phyloP scores from a whole-genome alignment of 306 rosid genomes.

The Casuarina glauca region DNA sequence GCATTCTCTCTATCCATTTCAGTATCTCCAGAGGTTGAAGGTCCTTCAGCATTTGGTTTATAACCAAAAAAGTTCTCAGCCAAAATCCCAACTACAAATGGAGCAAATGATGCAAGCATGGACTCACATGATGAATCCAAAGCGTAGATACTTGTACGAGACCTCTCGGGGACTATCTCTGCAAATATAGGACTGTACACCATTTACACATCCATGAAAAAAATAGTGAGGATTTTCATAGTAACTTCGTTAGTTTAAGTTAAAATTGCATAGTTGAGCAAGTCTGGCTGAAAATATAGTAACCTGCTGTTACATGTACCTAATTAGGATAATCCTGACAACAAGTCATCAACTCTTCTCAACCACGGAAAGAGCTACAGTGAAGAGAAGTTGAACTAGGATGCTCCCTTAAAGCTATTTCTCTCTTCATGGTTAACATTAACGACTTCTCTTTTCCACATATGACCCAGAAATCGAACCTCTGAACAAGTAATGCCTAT shows the following conservation, averaged over 20 bases:
- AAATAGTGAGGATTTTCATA: not conserved
- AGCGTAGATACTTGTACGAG: constrained; percentile 75
- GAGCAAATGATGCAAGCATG: constrained; percentile 74
- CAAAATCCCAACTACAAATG: constrained; percentile 68
- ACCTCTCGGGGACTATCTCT: constrained; percentile 84
- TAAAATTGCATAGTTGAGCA: not conserved
- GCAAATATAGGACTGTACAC: constrained; percentile 90
- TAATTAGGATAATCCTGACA: not conserved
- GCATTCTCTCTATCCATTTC: constrained; percentile 75
- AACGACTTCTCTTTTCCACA: not conserved
- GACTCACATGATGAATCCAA: constrained; percentile 70
- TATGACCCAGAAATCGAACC: not conserved
- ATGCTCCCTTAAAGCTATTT: not conserved
- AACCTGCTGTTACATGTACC: not conserved
- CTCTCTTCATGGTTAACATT: not conserved
- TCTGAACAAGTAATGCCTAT: not conserved
- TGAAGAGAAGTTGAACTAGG: not conserved
- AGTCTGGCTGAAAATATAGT: not conserved
- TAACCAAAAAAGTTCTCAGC: constrained; percentile 67
- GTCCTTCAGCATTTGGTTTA: constrained; percentile 56
- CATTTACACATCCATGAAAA: constrained; percentile 15
- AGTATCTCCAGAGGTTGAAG: constrained; percentile 43
- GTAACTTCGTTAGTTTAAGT: not conserved
- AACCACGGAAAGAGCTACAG: not conserved
- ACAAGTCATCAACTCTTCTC: not conserved